Evolutionary conservation across 1,284 basidiomycete genomes (phyloP).

Genomic region (Tilletia horrida): DNA sequence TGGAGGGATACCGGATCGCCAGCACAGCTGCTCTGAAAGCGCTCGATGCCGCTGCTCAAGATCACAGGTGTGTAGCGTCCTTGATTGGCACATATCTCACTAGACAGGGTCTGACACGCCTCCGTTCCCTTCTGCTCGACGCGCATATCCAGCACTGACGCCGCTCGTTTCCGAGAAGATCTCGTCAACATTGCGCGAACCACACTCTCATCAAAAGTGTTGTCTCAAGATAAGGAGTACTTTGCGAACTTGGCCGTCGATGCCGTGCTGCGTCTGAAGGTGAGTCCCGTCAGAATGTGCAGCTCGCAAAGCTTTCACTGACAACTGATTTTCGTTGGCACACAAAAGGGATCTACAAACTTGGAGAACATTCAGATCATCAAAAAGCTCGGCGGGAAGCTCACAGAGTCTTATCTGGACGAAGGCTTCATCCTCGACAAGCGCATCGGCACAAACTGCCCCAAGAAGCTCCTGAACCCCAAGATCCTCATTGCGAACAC

Average conservation of each 20-base stretch:
- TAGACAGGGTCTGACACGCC: not conserved
- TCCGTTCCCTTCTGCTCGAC: not conserved
- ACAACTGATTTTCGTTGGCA: not conserved
- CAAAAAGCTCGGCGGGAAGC: constrained; percentile 97
- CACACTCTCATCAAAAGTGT: constrained; percentile 91
- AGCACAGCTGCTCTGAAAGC: constrained; percentile 79
- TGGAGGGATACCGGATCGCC: constrained; percentile 96
- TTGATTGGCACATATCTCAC: not conserved
- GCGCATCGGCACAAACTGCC: constrained; percentile 87
- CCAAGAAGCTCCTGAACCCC: constrained; percentile 88
- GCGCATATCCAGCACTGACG: constrained; percentile 58
- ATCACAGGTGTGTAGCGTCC: constrained; percentile 62
- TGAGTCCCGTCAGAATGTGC: not conserved
- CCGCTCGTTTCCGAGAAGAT: constrained; percentile 75
- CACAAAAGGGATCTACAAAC: constrained; percentile 79
- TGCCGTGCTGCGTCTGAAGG: constrained; percentile 85
- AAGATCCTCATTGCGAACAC: constrained; percentile 98
- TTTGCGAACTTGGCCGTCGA: constrained; percentile 98
- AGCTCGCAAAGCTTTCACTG: not conserved
- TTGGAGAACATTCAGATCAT: constrained; percentile 99
- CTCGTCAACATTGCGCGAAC: constrained; percentile 94
- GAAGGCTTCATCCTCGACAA: constrained; percentile 99
- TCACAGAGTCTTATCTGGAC: constrained; percentile 96
- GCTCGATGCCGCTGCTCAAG: constrained; percentile 73
- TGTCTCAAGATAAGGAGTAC: constrained; percentile 95